These are phyloP conservation scores for Lathyrus oleraceus DNA, from an alignment of 306 rosid genomes.

Conservation along the genomic window DNA sequence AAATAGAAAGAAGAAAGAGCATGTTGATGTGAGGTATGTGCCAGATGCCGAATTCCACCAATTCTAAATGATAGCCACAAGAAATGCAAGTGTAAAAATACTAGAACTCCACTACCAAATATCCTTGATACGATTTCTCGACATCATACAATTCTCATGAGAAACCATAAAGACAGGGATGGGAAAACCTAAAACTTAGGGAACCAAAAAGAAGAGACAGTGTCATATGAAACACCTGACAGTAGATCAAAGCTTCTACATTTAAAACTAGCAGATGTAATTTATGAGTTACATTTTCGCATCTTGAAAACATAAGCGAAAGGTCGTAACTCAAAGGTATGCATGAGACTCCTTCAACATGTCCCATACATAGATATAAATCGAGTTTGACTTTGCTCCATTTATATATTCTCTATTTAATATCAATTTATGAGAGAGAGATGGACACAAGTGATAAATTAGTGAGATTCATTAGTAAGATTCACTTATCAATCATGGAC, in stretches of 20 bases:
- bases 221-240: not conserved
- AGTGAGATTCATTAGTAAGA: too few relatives aligned
- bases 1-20: conserved; percentile 6
- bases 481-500: not conserved
- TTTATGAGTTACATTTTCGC: not conserved
- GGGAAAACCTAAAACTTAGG: not conserved
- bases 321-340: not conserved
- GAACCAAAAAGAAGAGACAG: not conserved
- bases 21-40: not conserved
- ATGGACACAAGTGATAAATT: too few relatives aligned
- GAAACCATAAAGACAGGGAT: not conserved
- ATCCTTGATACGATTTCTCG: conserved; percentile 8
- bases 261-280: not conserved
- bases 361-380: not conserved
- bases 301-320: not conserved
- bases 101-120: not conserved
- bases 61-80: conserved; percentile 15
- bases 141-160: not conserved
- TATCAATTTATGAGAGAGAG: too few relatives aligned
- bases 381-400: too few relatives aligned
- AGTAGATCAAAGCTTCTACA: not conserved
- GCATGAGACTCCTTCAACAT: conserved; percentile 24
- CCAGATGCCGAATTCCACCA: conserved; percentile 10
- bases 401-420: too few relatives aligned
- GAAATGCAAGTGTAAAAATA: not conserved